Evolutionary conservation across 805 yeast species (phyloP).

Genomic region (Myxozyma vanderwaltii): DNA sequence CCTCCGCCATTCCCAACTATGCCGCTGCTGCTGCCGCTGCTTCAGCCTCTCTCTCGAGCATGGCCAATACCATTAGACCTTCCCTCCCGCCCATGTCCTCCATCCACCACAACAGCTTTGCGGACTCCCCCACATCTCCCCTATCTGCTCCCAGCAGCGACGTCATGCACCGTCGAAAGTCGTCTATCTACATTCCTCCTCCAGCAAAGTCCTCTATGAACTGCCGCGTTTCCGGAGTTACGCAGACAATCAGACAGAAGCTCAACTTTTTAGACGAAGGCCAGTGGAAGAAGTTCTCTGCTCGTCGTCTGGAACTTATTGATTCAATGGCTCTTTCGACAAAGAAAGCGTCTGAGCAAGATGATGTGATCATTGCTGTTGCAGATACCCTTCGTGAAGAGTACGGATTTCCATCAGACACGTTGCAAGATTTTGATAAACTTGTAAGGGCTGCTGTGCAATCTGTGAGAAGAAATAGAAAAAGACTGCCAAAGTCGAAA

Average conservation of each 20-base stretch:
- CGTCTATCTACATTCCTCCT: slow-evolving; percentile 26
- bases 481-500: slow-evolving; percentile 54
- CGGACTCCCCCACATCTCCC: slow-evolving; percentile 5
- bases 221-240: slow-evolving; percentile 47
- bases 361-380: slow-evolving; percentile 72
- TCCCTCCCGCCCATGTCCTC: slow-evolving; percentile 13
- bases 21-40: slow-evolving; percentile 18
- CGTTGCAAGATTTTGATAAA: slow-evolving; percentile 77
- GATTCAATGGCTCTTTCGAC: slow-evolving; percentile 66
- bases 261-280: slow-evolving; percentile 78
- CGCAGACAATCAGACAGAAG: slow-evolving; percentile 59
- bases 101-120: slow-evolving; percentile 4
- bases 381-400: slow-evolving; percentile 77
- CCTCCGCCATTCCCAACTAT: slow-evolving; percentile 6
- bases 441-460: slow-evolving; percentile 92
- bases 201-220: slow-evolving; percentile 18
- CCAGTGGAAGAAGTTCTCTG: slow-evolving; percentile 88
- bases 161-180: slow-evolving; percentile 11
- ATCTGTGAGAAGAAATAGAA: slow-evolving; percentile 85
- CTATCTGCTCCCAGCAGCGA: neutral
- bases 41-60: neutral
- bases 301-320: slow-evolving; percentile 83
- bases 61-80: neutral
- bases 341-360: slow-evolving; percentile 91
- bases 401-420: slow-evolving; percentile 64